Conservation (phyloP, 2,329 filamentous ascomycete species). For the Trichophyton benhamiae region DNA sequence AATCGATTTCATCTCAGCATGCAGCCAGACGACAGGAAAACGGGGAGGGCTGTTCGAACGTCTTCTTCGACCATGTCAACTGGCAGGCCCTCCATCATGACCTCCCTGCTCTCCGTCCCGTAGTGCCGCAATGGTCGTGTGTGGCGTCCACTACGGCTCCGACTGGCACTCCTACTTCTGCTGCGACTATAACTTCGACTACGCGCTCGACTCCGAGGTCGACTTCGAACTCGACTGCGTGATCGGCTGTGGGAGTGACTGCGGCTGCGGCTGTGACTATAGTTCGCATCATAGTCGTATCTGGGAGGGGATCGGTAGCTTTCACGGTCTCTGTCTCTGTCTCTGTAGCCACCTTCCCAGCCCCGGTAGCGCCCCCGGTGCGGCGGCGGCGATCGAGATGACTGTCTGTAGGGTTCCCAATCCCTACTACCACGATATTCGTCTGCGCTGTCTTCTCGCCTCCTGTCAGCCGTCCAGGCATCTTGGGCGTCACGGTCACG, state of each 20-base stretch:
- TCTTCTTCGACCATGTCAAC: constrained; percentile 40
- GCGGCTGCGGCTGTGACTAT: constrained; percentile 24
- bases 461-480: constrained; percentile 20
- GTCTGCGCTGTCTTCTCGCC: constrained; percentile 13
- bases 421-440: constrained; percentile 23
- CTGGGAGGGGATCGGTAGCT: constrained; percentile 31
- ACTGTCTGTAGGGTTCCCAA: constrained; percentile 25
- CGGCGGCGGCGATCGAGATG: constrained; percentile 26
- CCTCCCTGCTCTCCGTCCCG: constrained; percentile 36
- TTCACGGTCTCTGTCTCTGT: constrained; percentile 38
- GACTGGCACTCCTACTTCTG: constrained; percentile 21
- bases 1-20: constrained; percentile 28
- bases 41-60: constrained; percentile 32
- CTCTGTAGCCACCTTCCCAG: constrained; percentile 24
- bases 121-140: constrained; percentile 24
- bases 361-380: constrained; percentile 25
- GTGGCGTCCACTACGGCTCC: constrained; percentile 23
- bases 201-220: constrained; percentile 23
- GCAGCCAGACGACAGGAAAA: constrained; percentile 17
- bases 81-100: constrained; percentile 40
- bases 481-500: constrained; percentile 13
- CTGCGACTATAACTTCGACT: constrained; percentile 27
- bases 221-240: constrained; percentile 21
- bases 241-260: constrained; percentile 18
- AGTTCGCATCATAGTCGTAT: constrained; percentile 19